Percentiles rank a stretch among this genome's conserved stretches.
phyloP scores from a whole-genome alignment of 768 basidiomycete genomes.

The Psilocybe subaeruginosa region DNA sequence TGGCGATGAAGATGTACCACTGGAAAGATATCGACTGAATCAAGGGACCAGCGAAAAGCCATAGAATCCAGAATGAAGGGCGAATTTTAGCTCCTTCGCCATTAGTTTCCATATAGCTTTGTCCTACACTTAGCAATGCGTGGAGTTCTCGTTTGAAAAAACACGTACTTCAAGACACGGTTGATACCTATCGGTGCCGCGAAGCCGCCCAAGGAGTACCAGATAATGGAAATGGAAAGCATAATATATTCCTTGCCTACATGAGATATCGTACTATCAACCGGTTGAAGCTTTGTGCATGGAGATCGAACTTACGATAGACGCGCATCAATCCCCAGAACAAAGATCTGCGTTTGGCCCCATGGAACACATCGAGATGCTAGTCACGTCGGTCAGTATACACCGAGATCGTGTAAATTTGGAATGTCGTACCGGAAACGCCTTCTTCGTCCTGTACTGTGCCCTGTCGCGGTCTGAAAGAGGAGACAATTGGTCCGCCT shows the following conservation, averaged over 20 bases:
- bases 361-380: constrained; percentile 41
- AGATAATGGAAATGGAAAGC: not conserved
- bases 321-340: constrained; percentile 46
- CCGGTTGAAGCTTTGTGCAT: not conserved
- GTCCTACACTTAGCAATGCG: not conserved
- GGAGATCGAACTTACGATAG: constrained; percentile 24
- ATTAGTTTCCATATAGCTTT: constrained; percentile 57
- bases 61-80: constrained; percentile 69
- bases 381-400: constrained; percentile 8
- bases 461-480: constrained; percentile 59
- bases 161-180: constrained; percentile 7
- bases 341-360: constrained; percentile 42
- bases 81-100: constrained; percentile 49
- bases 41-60: constrained; percentile 37
- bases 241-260: constrained; percentile 27
- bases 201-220: constrained; percentile 6
- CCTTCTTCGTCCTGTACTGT: constrained; percentile 21
- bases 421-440: constrained; percentile 18
- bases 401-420: constrained; percentile 11
- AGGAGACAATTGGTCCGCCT: constrained; percentile 54
- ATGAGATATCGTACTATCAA: not conserved
- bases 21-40: constrained; percentile 49
- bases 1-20: constrained; percentile 54
- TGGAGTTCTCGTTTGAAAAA: not conserved
- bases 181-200: constrained; percentile 12